Evolutionary conservation across 192 early-diverging fungal genomes (phyloP).

Genomic region (Haplosporangium gracile): DNA sequence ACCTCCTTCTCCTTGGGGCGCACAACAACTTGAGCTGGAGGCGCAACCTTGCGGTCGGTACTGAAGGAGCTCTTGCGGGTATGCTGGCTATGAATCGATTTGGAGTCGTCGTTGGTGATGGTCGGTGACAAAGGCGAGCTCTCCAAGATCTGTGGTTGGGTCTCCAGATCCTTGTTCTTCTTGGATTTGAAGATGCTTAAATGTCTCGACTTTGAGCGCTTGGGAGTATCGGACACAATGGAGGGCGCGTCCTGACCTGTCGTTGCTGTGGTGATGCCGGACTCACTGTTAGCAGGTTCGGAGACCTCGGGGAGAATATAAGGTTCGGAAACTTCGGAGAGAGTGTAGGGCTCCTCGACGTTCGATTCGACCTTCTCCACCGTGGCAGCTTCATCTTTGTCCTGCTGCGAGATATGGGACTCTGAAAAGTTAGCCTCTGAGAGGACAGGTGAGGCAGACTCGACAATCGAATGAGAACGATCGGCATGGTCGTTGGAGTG

Average conservation of each 20-base stretch:
- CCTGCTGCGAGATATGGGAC: background rate
- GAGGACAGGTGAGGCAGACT: background rate
- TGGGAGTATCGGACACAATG: background rate
- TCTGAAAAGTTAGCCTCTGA: background rate
- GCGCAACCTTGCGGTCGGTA: conserved; percentile 16
- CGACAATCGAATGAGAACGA: background rate
- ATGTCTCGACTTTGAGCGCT: conserved; percentile 32
- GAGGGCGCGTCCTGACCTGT: conserved; percentile 14
- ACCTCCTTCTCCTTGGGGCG: conserved; percentile 28
- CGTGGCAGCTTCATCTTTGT: background rate
- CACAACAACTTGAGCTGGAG: conserved; percentile 17
- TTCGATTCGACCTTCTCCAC: background rate
- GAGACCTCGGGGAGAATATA: background rate
- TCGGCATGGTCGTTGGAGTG: background rate
- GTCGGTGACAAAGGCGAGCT: background rate
- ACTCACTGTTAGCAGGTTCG: background rate
- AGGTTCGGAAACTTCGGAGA: background rate
- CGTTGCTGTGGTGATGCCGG: background rate
- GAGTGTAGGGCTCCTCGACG: background rate
- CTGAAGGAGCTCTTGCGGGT: conserved; percentile 28
- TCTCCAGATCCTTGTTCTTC: conserved; percentile 25
- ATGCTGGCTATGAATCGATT: conserved; percentile 32
- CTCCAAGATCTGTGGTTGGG: background rate
- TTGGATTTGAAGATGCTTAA: conserved; percentile 47
- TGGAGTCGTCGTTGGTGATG: conserved; percentile 28